Evolutionary conservation across 176 grass and related monocot genomes (phyloP).

Genomic region (Avena sativa): DNA sequence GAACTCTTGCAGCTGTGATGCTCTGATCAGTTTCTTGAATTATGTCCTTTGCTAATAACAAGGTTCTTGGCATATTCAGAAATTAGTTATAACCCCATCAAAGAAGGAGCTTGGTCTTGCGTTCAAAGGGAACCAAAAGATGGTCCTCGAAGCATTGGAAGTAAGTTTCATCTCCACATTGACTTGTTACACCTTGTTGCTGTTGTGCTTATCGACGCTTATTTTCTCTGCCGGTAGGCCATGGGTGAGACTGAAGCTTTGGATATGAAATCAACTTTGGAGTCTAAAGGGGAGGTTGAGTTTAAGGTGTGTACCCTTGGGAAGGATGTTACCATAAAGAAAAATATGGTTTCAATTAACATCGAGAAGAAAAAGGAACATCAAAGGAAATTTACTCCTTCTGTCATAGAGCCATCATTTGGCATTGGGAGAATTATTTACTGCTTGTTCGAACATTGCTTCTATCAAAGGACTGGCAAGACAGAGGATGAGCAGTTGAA

Average conservation of each 20-base stretch:
- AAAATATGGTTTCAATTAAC: constrained; percentile 83
- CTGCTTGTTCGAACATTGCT: constrained; percentile 85
- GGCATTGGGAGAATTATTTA: constrained; percentile 97
- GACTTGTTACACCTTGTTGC: background rate
- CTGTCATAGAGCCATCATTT: constrained; percentile 95
- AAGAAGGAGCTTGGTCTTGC: constrained; percentile 96
- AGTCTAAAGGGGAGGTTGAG: constrained; percentile 73
- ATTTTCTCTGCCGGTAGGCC: constrained; percentile 49
- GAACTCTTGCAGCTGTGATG: constrained; percentile 25
- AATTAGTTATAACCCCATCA: constrained; percentile 89
- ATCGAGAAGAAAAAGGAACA: constrained; percentile 93
- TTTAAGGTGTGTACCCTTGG: constrained; percentile 86
- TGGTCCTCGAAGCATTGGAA: constrained; percentile 90
- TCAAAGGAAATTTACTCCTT: constrained; percentile 90
- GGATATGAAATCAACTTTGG: constrained; percentile 77
- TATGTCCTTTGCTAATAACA: constrained; percentile 34
- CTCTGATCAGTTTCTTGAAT: constrained; percentile 25
- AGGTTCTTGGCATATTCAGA: constrained; percentile 59
- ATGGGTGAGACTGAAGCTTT: constrained; percentile 80
- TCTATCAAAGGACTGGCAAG: constrained; percentile 74
- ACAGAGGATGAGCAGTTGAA: constrained; percentile 83
- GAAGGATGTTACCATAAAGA: constrained; percentile 76
- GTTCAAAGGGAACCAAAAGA: constrained; percentile 88
- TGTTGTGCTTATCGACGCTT: constrained; percentile 18
- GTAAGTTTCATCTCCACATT: constrained; percentile 54